Conservation (phyloP, 495 filamentous ascomycete species). For the Talaromyces trachyspermus region DNA sequence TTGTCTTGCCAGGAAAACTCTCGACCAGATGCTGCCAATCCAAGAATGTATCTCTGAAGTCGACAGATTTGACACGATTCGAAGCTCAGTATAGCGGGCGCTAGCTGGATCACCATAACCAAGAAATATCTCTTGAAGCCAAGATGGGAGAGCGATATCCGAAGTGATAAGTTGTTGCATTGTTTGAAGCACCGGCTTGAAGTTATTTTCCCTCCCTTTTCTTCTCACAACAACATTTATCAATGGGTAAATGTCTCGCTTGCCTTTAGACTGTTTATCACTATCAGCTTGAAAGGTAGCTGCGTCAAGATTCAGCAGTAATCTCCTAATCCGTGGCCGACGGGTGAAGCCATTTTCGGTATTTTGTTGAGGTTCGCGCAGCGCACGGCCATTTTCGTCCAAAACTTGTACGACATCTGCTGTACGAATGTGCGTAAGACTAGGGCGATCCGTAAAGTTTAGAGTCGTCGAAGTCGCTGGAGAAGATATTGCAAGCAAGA, state of each 20-base stretch:
- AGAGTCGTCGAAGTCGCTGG: slow-evolving; percentile 40
- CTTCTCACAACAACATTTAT: slow-evolving; percentile 85
- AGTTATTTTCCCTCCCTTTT: slow-evolving; percentile 90
- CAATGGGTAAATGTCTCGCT: slow-evolving; percentile 70
- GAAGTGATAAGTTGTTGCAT: slow-evolving; percentile 81
- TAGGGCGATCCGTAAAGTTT: slow-evolving; percentile 43
- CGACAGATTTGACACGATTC: slow-evolving; percentile 67
- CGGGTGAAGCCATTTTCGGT: slow-evolving; percentile 45
- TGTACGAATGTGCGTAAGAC: slow-evolving; percentile 65
- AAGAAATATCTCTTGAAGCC: slow-evolving; percentile 94
- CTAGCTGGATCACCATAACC: slow-evolving; percentile 89
- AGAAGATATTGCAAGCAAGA: slow-evolving; percentile 66
- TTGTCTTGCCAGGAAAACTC: slow-evolving; percentile 73
- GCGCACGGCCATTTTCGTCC: slow-evolving; percentile 75
- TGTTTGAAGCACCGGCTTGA: slow-evolving; percentile 87
- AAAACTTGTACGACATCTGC: slow-evolving; percentile 83
- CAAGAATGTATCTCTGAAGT: slow-evolving; percentile 90
- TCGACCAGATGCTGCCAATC: slow-evolving; percentile 92
- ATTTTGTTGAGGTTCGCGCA: slow-evolving; percentile 51
- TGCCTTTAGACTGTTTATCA: slow-evolving; percentile 53
- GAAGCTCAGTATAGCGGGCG: slow-evolving; percentile 78
- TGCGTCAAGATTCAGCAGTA: slow-evolving; percentile 78
- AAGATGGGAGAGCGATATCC: slow-evolving; percentile 77
- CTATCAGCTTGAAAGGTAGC: slow-evolving; percentile 72
- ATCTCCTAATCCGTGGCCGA: slow-evolving; percentile 52